Percentiles rank a stretch among this genome's conserved stretches.
Evolutionary conservation across 495 filamentous ascomycete species (phyloP).

Genomic region (Hypoxylon intermedium): DNA sequence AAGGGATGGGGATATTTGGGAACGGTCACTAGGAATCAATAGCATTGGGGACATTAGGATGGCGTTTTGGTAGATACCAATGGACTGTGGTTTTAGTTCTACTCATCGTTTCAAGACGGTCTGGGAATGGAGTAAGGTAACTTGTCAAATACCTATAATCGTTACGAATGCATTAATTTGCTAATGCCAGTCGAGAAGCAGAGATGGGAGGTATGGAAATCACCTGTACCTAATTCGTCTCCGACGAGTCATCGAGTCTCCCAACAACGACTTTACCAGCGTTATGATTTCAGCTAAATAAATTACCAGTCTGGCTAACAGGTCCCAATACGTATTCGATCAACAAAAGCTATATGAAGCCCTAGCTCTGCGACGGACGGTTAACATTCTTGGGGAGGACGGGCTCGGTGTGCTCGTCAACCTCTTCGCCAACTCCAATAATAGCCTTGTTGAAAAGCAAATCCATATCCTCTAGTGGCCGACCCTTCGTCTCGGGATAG

Average conservation of each 20-base stretch:
- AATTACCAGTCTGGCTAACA: no score
- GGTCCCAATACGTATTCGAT: no score
- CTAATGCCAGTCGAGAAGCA: neutral
- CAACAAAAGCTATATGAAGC: neutral
- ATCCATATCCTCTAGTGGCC: constrained; percentile 62
- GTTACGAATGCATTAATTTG: neutral
- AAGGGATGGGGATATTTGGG: neutral
- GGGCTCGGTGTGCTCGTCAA: constrained; percentile 29
- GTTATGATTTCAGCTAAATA: no score
- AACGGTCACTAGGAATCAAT: constrained; percentile 2
- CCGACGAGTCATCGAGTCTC: no score
- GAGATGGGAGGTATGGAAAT: neutral
- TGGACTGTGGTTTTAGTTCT: constrained; percentile 16
- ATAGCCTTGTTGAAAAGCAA: constrained; percentile 47
- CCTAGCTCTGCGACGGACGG: constrained; percentile 13
- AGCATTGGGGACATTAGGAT: constrained; percentile 31
- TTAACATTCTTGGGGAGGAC: constrained; percentile 29
- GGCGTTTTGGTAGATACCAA: constrained; percentile 47
- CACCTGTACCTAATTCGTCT: no score
- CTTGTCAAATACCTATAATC: neutral
- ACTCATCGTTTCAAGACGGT: neutral
- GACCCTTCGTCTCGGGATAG: constrained; percentile 63
- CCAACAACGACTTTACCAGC: no score
- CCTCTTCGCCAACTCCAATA: constrained; percentile 2
- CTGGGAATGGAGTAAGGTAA: neutral